Percentiles rank a stretch among this genome's conserved stretches.
These are phyloP conservation scores for Pleurotus sapidus DNA, from an alignment of 768 basidiomycete species.

Conservation along the genomic window DNA sequence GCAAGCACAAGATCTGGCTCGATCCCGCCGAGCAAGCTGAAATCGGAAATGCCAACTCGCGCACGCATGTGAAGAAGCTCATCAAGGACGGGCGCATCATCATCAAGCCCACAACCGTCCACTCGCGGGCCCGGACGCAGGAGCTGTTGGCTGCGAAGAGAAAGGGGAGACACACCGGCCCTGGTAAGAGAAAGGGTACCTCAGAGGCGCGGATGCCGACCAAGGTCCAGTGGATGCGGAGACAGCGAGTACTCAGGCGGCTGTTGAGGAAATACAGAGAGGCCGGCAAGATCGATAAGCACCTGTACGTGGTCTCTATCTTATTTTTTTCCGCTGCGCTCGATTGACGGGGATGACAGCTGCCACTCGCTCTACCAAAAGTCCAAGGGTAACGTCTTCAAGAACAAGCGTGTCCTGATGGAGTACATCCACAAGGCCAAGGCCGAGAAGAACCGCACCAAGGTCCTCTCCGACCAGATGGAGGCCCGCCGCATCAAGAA, in stretches of 20 bases:
- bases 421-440: conserved; percentile 99
- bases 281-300: conserved; percentile 99
- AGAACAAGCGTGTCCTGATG: conserved; percentile 99
- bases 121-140: conserved; percentile 95
- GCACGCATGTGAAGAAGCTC: conserved; percentile 96
- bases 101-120: conserved; percentile 91
- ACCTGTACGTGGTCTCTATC: conserved; percentile 65
- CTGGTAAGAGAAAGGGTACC: conserved; percentile 99
- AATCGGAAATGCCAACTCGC: conserved; percentile 99
- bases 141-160: conserved; percentile 94
- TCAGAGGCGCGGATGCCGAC: conserved; percentile 96
- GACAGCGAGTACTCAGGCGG: conserved; percentile 94
- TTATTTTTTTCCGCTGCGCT: not conserved
- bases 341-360: conserved; percentile 33
- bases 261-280: conserved; percentile 98
- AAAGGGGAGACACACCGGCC: conserved; percentile 97
- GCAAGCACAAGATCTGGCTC: conserved; percentile 99
- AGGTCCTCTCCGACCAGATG: conserved; percentile 97
- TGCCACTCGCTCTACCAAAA: conserved; percentile 99
- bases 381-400: conserved; percentile 99
- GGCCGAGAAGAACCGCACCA: conserved; percentile 98
- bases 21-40: conserved; percentile 97
- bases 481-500: conserved; percentile 99
- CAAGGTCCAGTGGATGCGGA: conserved; percentile 98
- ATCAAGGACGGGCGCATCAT: conserved; percentile 97